Evolutionary conservation across 305 asterid species (phyloP), one percentile per base, ranked within the genome.

Genomic region (Coffea humblotiana): DNA sequence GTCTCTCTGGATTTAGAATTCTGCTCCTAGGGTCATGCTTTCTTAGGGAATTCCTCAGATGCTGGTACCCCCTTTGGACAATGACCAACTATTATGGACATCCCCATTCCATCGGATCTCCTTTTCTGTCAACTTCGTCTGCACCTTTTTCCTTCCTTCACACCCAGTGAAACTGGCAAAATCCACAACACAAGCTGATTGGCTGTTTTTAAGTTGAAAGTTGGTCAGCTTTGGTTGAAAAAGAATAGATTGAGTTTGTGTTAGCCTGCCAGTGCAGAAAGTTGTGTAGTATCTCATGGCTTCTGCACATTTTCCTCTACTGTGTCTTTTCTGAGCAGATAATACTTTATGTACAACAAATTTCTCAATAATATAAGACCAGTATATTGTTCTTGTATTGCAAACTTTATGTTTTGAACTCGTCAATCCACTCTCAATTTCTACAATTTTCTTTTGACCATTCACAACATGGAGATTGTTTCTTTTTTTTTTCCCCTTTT

Each of bases 151-250:
- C 45, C 47, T 49, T 48, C 21, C 61, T 48, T 0, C 21, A 49
- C 27, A 15, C 56, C 56, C 75, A 21, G 68, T 23, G 16, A 63
- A 25, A 16, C 27, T 51, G 48, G 58, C 70, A 1, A 25, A 63
- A n/a, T 18, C 32, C 54, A 21, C 58, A 47, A 21, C 6, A 71
- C 15, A 64, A 27, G 0, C 15, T 51, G 35, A 71, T 56, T 49
- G 27, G 54, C 48, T 43, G 12, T 11, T 19, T 48, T 48, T 48
- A 2, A 25, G 29, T 25, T 63, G 16, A 63, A 23, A 63, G 69
- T 61, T 23, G 32, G n/a, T 71, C 75, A 71, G 48, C 75, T n/a
- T 71, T 71, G 52, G 6, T 45, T 40, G 43, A 49, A n/a, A 71
- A 71, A 29, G 48, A 71, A 71, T 11, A 9, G 40, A 72, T 25